Percentiles rank a stretch among this genome's conserved stretches.
phyloP scores from a whole-genome alignment of 2,329 filamentous ascomycete species.

The Sarocladiaceae sp. region DNA sequence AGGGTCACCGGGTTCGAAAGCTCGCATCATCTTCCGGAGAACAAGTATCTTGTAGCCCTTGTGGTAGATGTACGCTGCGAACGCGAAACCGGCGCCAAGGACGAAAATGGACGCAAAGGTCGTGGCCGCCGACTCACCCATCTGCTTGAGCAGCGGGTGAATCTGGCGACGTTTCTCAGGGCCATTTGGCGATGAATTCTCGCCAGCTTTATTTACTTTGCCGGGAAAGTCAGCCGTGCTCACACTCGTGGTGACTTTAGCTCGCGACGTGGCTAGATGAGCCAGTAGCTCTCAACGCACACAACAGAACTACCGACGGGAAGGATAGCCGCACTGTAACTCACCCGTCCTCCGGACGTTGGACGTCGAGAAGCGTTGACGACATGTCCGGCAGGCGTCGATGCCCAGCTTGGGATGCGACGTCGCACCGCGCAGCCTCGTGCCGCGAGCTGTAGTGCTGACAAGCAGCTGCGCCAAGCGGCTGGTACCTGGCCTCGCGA shows the following conservation, averaged over 20 bases:
- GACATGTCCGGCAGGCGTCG: neutral
- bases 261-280: neutral
- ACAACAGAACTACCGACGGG: neutral
- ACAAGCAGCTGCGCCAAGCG: slow-evolving; percentile 6
- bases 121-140: slow-evolving; percentile 70
- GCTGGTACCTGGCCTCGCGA: neutral
- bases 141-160: slow-evolving; percentile 47
- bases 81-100: slow-evolving; percentile 59
- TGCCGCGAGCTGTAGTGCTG: neutral
- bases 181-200: neutral
- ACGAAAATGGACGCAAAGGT: slow-evolving; percentile 72
- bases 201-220: neutral
- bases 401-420: neutral
- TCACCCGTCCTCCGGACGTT: slow-evolving; percentile 21
- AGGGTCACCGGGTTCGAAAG: slow-evolving; percentile 88
- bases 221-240: neutral
- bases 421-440: neutral
- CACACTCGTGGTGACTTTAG: neutral
- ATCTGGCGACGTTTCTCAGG: slow-evolving; percentile 21
- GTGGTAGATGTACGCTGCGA: slow-evolving; percentile 75
- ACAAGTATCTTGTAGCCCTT: slow-evolving; percentile 85
- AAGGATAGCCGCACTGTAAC: slow-evolving; percentile 10
- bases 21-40: slow-evolving; percentile 86
- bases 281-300: neutral
- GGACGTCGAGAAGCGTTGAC: slow-evolving; percentile 24